A percentile compares a stretch with the other conserved stretches of the same genome.
These are phyloP conservation scores for Thozetella sp. DNA, from an alignment of 495 filamentous ascomycete species.

Conservation along the genomic window DNA sequence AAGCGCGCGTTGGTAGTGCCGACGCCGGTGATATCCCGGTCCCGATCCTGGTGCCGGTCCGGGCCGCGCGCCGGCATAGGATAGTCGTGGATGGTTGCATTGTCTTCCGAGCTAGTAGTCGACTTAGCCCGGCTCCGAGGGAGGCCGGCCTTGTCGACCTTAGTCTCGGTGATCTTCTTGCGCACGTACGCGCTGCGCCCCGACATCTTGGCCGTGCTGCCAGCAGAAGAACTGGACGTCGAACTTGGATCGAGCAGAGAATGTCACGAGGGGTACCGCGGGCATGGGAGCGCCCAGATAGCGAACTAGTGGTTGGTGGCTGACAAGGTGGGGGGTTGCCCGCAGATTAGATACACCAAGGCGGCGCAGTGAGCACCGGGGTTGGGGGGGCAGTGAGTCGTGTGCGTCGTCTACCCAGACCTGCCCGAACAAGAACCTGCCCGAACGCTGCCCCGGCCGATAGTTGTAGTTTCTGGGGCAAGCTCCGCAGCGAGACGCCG, in stretches of 20 bases:
- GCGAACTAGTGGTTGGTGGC: background rate
- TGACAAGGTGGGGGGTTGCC: background rate
- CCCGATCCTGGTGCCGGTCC: slow-evolving; percentile 10
- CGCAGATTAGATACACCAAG: background rate
- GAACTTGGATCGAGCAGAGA: too few species aligned
- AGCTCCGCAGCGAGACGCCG: too few species aligned
- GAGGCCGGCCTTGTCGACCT: slow-evolving; percentile 18
- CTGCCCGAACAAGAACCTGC: too few species aligned
- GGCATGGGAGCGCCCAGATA: background rate
- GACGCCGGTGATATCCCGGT: slow-evolving; percentile 30
- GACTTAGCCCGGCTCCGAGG: slow-evolving; percentile 30
- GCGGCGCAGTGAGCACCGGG: background rate
- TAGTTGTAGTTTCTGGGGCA: too few species aligned
- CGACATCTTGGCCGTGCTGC: slow-evolving; percentile 54
- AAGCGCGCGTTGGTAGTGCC: slow-evolving; percentile 39
- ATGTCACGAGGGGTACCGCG: background rate
- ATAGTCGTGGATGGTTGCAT: slow-evolving; percentile 34
- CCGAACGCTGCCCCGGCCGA: too few species aligned
- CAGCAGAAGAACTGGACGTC: background rate
- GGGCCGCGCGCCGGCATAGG: slow-evolving; percentile 25
- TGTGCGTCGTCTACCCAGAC: too few species aligned
- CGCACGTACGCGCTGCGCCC: slow-evolving; percentile 56
- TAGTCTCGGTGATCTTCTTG: slow-evolving; percentile 53
- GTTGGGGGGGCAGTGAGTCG: background rate
- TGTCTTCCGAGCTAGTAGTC: slow-evolving; percentile 35